Base-by-base conservation (phyloP, 1,284 basidiomycete species). In the Singerocomus inundabilis region DNA sequence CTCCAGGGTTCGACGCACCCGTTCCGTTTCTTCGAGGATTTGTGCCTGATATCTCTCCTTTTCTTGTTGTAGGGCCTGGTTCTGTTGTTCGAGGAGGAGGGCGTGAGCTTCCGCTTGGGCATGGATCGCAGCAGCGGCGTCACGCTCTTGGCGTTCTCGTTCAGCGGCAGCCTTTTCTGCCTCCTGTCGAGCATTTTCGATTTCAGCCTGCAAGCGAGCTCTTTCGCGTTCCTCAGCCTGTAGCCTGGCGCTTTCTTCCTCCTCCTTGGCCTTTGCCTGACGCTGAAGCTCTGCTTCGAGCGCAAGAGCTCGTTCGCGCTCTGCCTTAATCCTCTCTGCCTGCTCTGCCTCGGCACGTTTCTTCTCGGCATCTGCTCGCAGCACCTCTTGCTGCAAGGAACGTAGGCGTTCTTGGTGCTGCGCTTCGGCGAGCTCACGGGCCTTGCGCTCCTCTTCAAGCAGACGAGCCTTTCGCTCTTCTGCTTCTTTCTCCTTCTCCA, bases 391-490 rank as follows among this genome's bases (percentile, higher is more conserved):
- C 36, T 66, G 54, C 24, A 69, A 34, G 21, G 54, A 47, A 21
- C 53, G 65, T 5, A 66, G 52, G 47, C 68, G 65, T 28, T 67
- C 61, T 38, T 62, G 61, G 48, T 70, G 68, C 9, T 26, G 61
- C 5, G 55, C 57, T 41, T 70, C 64, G 15, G 64, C 61, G 10
- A 61, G 56, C 24, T 64, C 52, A 24, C 68, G 49, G 12, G 54
- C 60, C 34, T 49, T 60, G 36, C 67, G 67, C 41, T 69, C 64
- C 45, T 66, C 64, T 40, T 70, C 67, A 3, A 66, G 56, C 18
- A 48, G 52, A 21, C 55, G 63, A 16, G 59, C 55, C 46, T 58
- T 67, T 29, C 46, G 50, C 13, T 64, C 61, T 24, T 63, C 67
- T 11, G 56, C 64, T 30, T 57, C 59, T 12, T 55, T 53, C 5